Percentiles rank a stretch among this genome's conserved stretches.
phyloP scores from a whole-genome alignment of 2,329 filamentous ascomycete species.

The Akanthomyces dipterigenus region DNA sequence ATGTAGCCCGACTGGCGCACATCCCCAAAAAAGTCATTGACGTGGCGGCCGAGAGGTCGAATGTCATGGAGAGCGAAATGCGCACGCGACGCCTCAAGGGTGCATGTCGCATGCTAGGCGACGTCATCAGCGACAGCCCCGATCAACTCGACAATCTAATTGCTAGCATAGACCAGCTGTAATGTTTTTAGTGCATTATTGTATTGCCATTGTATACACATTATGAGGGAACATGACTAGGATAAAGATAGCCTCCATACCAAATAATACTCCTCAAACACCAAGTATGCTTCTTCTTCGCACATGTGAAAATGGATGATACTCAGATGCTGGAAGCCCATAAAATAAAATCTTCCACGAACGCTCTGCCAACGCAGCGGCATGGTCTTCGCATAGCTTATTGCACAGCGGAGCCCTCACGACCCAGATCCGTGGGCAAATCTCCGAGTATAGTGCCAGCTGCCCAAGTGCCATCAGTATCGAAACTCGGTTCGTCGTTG shows the following conservation, averaged over 20 bases:
- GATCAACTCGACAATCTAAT: constrained; percentile 48
- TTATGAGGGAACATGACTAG: not conserved
- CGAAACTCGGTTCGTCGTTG: not conserved
- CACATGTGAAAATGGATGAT: not conserved
- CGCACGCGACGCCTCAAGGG: constrained; percentile 54
- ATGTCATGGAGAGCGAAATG: constrained; percentile 70
- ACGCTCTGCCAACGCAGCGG: not conserved
- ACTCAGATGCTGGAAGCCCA: not conserved
- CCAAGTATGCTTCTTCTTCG: not conserved
- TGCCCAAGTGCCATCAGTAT: constrained; percentile 2
- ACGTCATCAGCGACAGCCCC: constrained; percentile 30
- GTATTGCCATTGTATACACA: constrained; percentile 9
- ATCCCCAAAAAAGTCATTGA: constrained; percentile 73
- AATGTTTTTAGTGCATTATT: constrained; percentile 15
- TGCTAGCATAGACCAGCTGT: constrained; percentile 54
- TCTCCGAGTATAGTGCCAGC: not conserved
- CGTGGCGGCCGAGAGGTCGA: constrained; percentile 71
- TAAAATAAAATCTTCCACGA: not conserved
- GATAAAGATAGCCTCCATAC: not conserved
- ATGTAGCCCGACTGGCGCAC: constrained; percentile 80
- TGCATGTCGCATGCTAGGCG: constrained; percentile 34
- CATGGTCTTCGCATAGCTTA: not conserved
- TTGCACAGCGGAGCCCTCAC: not conserved
- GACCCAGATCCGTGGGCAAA: not conserved
- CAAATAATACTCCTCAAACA: constrained; percentile 4